Evolutionary conservation across 768 basidiomycete species (phyloP), one percentile per base, ranked within the genome.

Genomic region (Leccinellum albellum): DNA sequence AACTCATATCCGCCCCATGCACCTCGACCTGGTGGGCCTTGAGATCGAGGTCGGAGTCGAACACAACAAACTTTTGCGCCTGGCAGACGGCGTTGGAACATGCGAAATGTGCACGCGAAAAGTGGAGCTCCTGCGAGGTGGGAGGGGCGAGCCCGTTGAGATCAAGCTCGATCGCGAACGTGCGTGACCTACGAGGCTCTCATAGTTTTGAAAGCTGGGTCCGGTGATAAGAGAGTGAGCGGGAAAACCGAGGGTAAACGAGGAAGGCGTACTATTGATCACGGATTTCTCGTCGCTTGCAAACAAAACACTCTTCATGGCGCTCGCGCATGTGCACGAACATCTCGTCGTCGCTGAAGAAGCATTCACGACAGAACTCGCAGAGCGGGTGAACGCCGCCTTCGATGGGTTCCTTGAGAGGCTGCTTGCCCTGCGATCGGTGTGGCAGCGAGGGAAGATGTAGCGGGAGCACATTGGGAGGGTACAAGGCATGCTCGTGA

Each of bases 251-350:
- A 20, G 10, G 59, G 24, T 15, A 15, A 46, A 59, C 33, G 17
- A 12, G 8, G 28, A 57, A 14, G 3, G 81, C 93, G 67, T 65
- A 97, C 93, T 97, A 94, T 74, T 94, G 85, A 71, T 94, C 85
- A 61, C 82, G 78, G 40, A 91, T 64, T 7, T 88, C 93, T 55
- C 87, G 82, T 28, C 88, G 81, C 68, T 92, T 93, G 72, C 97
- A 99, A 14, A 99, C 72, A 63, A 97, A 97, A 70, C 96, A 98
- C 66, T 98, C 95, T 71, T 99, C 96, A 73, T 99, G 96, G 50
- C 78, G 79, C 67, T 94, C 88, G 51, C 95, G 84, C 87, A 98
- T 91, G 71, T 99, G 97, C 23, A 85, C 76, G 69, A 86, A 97
- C n/a, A 98, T 75, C 65, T 94, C 94, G 66, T 98, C 96, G 54